These are phyloP conservation scores for Fragosphaeria purpurea DNA, from an alignment of 2,329 filamentous ascomycete genomes.

Conservation along the genomic window DNA sequence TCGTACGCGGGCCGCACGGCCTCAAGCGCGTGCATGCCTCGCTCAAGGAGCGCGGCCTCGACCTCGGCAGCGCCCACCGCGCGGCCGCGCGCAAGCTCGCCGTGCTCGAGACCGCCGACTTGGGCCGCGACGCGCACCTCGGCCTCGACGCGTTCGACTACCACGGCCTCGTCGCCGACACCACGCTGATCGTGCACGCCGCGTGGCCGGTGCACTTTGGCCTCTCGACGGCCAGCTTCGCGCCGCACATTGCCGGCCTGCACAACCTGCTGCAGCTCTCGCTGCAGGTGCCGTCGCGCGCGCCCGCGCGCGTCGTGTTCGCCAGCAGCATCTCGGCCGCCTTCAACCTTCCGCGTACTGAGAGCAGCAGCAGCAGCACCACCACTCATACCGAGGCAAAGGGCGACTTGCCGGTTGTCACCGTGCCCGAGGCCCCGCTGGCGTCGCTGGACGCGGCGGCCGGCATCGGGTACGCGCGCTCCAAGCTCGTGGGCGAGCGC, in stretches of 20 bases:
- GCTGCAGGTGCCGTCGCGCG: constrained; percentile 1
- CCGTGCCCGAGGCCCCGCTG: constrained; percentile 6
- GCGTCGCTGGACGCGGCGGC: background rate
- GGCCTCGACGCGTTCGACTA: constrained; percentile 25
- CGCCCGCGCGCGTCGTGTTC: constrained; percentile 10
- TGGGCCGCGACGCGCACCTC: constrained; percentile 14
- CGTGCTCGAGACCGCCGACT: constrained; percentile 7
- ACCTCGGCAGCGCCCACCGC: background rate
- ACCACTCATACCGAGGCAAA: background rate
- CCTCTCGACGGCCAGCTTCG: constrained; percentile 34
- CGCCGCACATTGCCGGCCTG: constrained; percentile 31
- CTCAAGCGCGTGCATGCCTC: constrained; percentile 8
- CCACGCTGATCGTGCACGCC: constrained; percentile 34
- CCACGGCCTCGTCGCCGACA: constrained; percentile 16
- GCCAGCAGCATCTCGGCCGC: constrained; percentile 12
- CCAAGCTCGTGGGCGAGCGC: constrained; percentile 10
- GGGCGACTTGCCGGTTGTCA: background rate
- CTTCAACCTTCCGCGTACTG: constrained; percentile 3
- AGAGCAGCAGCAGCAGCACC: too few species aligned
- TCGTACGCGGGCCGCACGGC: constrained; percentile 8
- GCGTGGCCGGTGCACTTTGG: constrained; percentile 45
- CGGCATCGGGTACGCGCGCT: constrained; percentile 9
- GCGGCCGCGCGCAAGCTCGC: constrained; percentile 1
- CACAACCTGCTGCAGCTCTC: constrained; percentile 30
- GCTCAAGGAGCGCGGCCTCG: constrained; percentile 6